Conservation (phyloP, 2,329 filamentous ascomycete species). For the Penicillium paneum region DNA sequence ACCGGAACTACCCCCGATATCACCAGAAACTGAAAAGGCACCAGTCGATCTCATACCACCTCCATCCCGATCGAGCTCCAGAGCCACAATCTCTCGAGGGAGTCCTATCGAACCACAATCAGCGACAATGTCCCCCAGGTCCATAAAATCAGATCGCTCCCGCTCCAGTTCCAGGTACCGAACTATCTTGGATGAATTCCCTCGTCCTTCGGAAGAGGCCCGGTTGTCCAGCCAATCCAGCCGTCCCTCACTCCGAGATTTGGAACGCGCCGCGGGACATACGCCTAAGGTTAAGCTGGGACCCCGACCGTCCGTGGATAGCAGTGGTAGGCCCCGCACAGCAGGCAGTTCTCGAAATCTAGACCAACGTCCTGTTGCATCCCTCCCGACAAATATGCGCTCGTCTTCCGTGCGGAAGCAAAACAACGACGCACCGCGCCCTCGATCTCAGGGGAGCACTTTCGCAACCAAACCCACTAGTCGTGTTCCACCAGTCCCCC, state of each 20-base stretch:
- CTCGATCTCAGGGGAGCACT: conserved; percentile 45
- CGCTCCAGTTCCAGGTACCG: conserved; percentile 25
- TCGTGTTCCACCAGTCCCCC: conserved; percentile 38
- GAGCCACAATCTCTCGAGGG: conserved; percentile 16
- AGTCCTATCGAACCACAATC: conserved; percentile 18
- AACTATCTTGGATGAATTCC: conserved; percentile 36
- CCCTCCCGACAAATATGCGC: conserved; percentile 77
- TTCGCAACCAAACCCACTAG: conserved; percentile 30
- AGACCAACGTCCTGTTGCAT: conserved; percentile 68
- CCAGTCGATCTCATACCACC: conserved; percentile 18
- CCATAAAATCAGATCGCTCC: conserved; percentile 17
- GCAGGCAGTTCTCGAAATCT: conserved; percentile 46
- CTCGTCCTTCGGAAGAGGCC: conserved; percentile 34
- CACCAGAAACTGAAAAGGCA: conserved; percentile 14
- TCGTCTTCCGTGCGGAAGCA: conserved; percentile 51
- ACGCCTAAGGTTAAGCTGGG: conserved; percentile 77
- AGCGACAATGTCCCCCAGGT: conserved; percentile 17
- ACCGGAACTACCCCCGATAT: conserved; percentile 7
- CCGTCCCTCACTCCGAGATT: conserved; percentile 45
- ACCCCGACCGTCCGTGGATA: conserved; percentile 70
- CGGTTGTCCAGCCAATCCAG: conserved; percentile 42
- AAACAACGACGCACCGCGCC: conserved; percentile 46
- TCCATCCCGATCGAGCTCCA: conserved; percentile 20
- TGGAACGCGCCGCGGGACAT: conserved; percentile 40
- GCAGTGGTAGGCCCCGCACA: conserved; percentile 61